Conservation (phyloP, 2,329 filamentous ascomycete genomes). For the Byssoonygena ceratinophila region DNA sequence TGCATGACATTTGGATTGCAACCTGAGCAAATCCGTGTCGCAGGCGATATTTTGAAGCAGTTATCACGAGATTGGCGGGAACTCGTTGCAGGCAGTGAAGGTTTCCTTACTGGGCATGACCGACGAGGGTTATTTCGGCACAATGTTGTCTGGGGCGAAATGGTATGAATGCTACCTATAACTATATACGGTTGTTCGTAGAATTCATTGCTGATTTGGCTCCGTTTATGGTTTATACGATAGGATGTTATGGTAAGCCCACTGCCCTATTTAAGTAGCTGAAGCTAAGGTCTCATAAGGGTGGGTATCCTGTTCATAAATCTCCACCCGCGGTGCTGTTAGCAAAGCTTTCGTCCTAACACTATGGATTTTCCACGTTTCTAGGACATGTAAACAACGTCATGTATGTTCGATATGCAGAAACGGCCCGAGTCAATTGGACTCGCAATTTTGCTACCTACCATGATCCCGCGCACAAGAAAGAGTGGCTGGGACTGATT, state of each 20-base stretch:
- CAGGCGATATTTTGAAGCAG: conserved; percentile 49
- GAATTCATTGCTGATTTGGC: conserved; percentile 18
- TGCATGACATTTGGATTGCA: conserved; percentile 64
- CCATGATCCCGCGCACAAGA: conserved; percentile 50
- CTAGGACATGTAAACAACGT: conserved; percentile 78
- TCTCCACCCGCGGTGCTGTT: conserved; percentile 16
- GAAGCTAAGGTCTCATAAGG: conserved; percentile 16
- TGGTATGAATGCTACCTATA: conserved; percentile 44
- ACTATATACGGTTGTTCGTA: not conserved
- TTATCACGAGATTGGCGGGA: conserved; percentile 59
- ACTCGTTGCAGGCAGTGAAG: conserved; percentile 62
- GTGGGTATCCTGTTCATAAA: conserved; percentile 17
- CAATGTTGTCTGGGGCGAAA: conserved; percentile 72
- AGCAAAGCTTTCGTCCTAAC: not conserved
- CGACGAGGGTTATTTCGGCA: conserved; percentile 55
- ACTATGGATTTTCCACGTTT: not conserved
- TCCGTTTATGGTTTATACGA: conserved; percentile 8
- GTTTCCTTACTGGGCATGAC: conserved; percentile 56
- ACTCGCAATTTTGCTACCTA: conserved; percentile 56
- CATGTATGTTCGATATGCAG: conserved; percentile 71
- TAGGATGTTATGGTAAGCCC: conserved; percentile 40
- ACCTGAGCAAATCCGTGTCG: conserved; percentile 47
- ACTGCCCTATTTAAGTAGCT: no score
- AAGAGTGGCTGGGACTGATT: conserved; percentile 59
- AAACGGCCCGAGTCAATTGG: conserved; percentile 72